Evolutionary conservation across 805 yeast genomes (phyloP).

Genomic region (Myxozyma nipponensis): DNA sequence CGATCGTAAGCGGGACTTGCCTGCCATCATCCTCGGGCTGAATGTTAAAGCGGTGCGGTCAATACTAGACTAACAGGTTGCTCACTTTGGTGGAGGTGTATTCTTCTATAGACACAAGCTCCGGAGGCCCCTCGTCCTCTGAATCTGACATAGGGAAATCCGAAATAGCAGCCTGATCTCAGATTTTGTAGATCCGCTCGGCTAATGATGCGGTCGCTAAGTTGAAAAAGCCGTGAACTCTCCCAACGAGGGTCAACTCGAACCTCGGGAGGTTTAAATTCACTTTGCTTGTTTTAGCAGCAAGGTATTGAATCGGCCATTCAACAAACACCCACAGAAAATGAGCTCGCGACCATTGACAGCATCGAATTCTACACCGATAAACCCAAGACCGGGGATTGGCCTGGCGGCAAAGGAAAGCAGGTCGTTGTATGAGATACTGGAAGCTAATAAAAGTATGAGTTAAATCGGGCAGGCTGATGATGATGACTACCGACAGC

Average conservation of each 20-base stretch:
- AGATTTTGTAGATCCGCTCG: background rate
- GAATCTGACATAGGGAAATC: background rate
- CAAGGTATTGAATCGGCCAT: too few relatives aligned
- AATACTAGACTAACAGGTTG: too few relatives aligned
- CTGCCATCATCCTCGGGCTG: constrained; percentile 25
- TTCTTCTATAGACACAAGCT: constrained; percentile 4
- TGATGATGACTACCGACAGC: background rate
- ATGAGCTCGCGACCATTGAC: too few relatives aligned
- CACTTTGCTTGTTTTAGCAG: too few relatives aligned
- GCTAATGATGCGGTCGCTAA: background rate
- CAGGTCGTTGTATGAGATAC: constrained; percentile 21
- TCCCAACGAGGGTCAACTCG: background rate
- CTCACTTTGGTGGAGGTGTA: background rate
- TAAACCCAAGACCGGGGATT: background rate
- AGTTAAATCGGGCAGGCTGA: background rate
- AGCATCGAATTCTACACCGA: background rate
- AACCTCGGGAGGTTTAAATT: too few relatives aligned
- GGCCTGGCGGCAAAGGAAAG: constrained; percentile 1
- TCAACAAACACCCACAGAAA: too few relatives aligned
- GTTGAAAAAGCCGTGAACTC: background rate
- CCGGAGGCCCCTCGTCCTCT: constrained; percentile 14
- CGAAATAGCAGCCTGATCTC: too few relatives aligned
- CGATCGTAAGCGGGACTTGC: constrained; percentile 84
- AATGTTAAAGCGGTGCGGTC: too few relatives aligned
- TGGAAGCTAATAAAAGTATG: constrained; percentile 24